phyloP scores from a whole-genome alignment of 331 rosid species.

The Malus hybrid region DNA sequence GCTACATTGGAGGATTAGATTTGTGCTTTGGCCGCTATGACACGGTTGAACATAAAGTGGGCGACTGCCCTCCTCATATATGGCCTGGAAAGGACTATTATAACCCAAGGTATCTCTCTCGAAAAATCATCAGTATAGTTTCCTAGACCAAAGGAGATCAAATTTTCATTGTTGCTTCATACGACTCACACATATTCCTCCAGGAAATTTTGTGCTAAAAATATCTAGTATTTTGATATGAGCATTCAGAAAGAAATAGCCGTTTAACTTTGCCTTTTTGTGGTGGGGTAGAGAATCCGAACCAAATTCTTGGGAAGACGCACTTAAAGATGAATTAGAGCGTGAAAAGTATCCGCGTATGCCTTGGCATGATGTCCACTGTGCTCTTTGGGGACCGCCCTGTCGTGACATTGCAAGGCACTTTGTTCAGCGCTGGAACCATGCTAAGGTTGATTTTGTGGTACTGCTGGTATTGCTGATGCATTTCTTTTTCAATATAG shows the following conservation, averaged over 20 bases:
- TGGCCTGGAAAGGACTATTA: constrained; percentile 54
- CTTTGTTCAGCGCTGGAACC: constrained; percentile 52
- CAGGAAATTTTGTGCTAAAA: not conserved
- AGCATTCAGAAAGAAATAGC: not conserved
- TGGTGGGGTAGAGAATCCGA: constrained; percentile 34
- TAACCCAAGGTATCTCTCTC: constrained; percentile 30
- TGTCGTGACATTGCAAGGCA: constrained; percentile 46
- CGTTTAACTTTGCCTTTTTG: not conserved
- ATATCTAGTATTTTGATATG: too few species aligned
- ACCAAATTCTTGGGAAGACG: constrained; percentile 52
- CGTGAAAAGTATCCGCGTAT: constrained; percentile 42
- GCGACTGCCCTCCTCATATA: constrained; percentile 30
- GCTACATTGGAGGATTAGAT: constrained; percentile 46
- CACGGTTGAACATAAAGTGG: constrained; percentile 36
- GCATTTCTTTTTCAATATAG: not conserved
- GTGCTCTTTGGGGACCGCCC: constrained; percentile 47
- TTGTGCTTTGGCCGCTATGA: constrained; percentile 48
- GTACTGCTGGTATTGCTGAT: not conserved
- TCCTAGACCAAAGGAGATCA: not conserved
- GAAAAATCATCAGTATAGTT: not conserved
- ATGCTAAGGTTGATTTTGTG: constrained; percentile 39
- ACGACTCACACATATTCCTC: not conserved
- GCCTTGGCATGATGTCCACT: constrained; percentile 56
- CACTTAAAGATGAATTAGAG: constrained; percentile 36
- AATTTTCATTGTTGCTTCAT: not conserved